A percentile compares a stretch with the other conserved stretches of the same genome.
Conservation (phyloP, 2,329 filamentous ascomycete genomes). For the Stagonosporopsis vannaccii region DNA sequence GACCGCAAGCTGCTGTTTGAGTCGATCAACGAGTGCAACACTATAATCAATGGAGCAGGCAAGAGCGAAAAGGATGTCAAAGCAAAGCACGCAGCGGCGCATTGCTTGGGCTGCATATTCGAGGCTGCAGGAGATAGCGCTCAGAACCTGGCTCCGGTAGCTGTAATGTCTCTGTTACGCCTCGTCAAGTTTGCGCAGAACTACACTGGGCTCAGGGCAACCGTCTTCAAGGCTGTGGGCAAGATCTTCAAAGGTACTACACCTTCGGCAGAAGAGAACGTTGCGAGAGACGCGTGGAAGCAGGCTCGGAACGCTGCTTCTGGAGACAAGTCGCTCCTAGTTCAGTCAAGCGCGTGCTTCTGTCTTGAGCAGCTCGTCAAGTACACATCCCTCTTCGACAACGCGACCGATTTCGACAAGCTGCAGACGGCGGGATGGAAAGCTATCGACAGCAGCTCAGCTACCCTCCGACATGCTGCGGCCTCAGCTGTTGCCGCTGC, state of each 20-base stretch:
- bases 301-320: conserved; percentile 78
- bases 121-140: conserved; percentile 93
- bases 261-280: conserved; percentile 78
- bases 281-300: conserved; percentile 94
- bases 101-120: conserved; percentile 88
- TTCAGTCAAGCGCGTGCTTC: conserved; percentile 78
- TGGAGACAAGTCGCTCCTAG: conserved; percentile 82
- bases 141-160: conserved; percentile 79
- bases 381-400: conserved; percentile 82
- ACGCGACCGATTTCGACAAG: conserved; percentile 88
- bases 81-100: conserved; percentile 84
- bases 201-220: conserved; percentile 82
- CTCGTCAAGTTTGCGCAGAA: conserved; percentile 79
- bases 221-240: conserved; percentile 75
- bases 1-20: conserved; percentile 94
- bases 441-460: conserved; percentile 78
- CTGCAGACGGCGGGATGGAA: conserved; percentile 85
- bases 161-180: conserved; percentile 76
- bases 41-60: conserved; percentile 70
- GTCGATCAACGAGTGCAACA: conserved; percentile 86
- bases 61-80: conserved; percentile 82
- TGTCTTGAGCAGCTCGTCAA: conserved; percentile 78
- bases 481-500: conserved; percentile 83
- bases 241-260: conserved; percentile 80
- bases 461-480: conserved; percentile 81